These are phyloP conservation scores for Heterobasidion occidentale DNA, from an alignment of 1,284 basidiomycete species.

Conservation along the genomic window DNA sequence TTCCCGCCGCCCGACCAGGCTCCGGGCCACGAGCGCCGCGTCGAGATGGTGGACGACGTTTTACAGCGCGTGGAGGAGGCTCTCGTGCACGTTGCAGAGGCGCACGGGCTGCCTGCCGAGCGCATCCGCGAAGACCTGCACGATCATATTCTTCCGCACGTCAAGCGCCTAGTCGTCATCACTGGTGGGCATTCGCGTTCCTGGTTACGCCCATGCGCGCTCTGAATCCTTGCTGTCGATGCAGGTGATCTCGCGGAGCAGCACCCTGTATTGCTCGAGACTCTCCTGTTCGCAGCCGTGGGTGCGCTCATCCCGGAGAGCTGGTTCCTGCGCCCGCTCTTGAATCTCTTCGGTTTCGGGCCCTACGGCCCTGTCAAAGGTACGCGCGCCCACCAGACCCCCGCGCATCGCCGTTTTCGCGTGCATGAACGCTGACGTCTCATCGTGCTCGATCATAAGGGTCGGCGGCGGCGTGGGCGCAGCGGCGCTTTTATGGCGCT, in stretches of 20 bases:
- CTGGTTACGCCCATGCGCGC: neutral
- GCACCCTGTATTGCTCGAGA: neutral
- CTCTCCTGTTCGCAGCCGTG: neutral
- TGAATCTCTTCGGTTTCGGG: neutral
- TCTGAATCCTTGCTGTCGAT: neutral
- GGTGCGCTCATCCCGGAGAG: neutral
- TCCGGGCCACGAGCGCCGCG: neutral
- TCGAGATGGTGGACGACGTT: neutral
- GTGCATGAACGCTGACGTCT: neutral
- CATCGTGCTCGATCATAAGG: neutral
- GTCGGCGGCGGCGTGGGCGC: neutral
- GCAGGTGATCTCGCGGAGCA: neutral
- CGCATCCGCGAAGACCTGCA: neutral
- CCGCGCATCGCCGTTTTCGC: too few relatives aligned
- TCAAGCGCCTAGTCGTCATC: neutral
- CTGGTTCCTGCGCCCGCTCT: neutral
- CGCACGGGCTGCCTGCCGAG: neutral
- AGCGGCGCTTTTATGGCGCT: neutral
- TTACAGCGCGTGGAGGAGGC: neutral
- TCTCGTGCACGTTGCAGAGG: neutral
- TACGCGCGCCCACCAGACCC: neutral
- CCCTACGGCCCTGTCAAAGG: neutral
- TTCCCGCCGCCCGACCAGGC: neutral
- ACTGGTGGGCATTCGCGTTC: neutral
- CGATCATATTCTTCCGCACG: neutral